Base-by-base conservation (phyloP, 176 grass and related monocot genomes). In the Carex pumila region DNA sequence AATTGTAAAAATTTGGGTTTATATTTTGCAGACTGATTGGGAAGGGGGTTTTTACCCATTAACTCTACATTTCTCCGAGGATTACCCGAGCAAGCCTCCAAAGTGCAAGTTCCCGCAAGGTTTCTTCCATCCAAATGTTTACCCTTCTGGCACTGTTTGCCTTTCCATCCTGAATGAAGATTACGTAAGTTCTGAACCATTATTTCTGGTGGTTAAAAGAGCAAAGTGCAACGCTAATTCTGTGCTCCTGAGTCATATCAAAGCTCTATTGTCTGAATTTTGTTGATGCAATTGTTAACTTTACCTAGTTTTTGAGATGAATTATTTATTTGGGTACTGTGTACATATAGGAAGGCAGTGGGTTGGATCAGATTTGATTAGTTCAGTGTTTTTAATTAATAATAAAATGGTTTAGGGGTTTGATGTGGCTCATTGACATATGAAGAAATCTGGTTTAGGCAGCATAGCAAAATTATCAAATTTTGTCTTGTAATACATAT, bases 91-190 rank as follows among this genome's bases (percentile, higher is more conserved):
- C 18, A 92, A 53, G 14, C 83, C 95, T 80, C 92, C 91, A 1
- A 83, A 62, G 43, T 98, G 92, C 92, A 94, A 86, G 79, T 95
- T 98, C 58, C 95, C 92, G 71, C 58, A 67, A 71, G 89, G 88
- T 53, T 95, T 98, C 88, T 95, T 95, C 77, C 95, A 95, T 64
- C 65, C 94, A 29, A 98, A 98, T 55, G 88, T 95, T 25, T 98
- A 90, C 9, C 84, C 85, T 74, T 86, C 88, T 47, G 92, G 92
- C 53, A 65, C 49, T 13, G 92, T 98, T 53, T 95, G 95, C 84
- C 86, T 98, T 49, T 93, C 92, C 45, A 98, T 98, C 64, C 83
- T 98, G 37, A 71, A 87, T 54, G 88, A 89, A 81, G 74, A 85
- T 36, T 52, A 3, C 30, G 94, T 94, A 85, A 92, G 94, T 62